These are phyloP conservation scores for Xerocomellus dryophilus DNA, from an alignment of 768 basidiomycete genomes.

Conservation along the genomic window DNA sequence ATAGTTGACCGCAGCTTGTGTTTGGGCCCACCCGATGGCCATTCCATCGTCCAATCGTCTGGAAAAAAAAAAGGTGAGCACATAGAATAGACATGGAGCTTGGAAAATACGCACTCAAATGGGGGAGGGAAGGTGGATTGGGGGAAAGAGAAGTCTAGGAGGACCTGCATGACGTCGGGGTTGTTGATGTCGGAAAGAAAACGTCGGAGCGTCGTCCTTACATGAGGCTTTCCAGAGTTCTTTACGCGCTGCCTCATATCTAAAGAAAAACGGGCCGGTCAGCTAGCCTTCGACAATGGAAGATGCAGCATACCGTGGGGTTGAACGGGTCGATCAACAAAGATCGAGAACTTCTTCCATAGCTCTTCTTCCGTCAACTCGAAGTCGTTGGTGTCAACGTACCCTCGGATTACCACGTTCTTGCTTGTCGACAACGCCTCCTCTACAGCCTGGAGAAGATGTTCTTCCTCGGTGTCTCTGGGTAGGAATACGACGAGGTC, in stretches of 20 bases:
- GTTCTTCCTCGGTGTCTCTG: too few species aligned
- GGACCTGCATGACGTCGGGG: background rate
- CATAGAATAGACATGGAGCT: background rate
- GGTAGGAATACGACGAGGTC: too few species aligned
- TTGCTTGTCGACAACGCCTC: too few species aligned
- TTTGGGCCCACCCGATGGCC: background rate
- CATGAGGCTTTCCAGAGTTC: too few species aligned
- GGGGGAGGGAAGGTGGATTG: background rate
- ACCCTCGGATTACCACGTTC: background rate
- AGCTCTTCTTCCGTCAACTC: background rate
- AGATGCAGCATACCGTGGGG: background rate
- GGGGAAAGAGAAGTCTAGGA: background rate
- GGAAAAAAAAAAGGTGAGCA: background rate
- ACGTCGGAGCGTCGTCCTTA: background rate
- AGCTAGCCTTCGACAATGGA: background rate
- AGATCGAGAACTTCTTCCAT: background rate
- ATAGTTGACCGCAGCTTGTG: background rate
- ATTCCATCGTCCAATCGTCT: background rate
- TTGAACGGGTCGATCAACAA: background rate
- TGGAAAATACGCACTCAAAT: background rate
- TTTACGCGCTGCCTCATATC: too few species aligned
- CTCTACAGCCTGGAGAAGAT: too few species aligned
- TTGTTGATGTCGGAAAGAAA: too few species aligned
- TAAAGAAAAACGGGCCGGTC: background rate
- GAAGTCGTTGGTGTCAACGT: background rate